Percentiles rank a stretch among this genome's conserved stretches.
Evolutionary conservation across 345 rosid genomes (phyloP).

Genomic region (Salix caprea): DNA sequence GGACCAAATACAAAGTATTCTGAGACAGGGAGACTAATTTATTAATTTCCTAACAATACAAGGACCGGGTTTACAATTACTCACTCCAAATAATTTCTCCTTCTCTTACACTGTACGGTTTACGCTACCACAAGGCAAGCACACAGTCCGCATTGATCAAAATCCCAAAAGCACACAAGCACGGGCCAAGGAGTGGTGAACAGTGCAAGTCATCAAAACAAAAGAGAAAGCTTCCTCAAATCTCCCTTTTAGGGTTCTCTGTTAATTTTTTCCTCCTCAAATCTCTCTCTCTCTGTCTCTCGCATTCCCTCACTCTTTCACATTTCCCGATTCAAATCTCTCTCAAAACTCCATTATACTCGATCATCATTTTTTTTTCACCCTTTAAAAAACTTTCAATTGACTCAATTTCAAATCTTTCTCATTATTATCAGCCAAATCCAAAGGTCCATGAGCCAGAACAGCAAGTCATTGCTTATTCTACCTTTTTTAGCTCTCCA

Average conservation of each 20-base stretch:
- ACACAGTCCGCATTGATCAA: not conserved
- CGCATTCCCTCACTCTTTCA: not conserved
- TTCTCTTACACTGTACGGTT: not conserved
- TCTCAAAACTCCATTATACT: not conserved
- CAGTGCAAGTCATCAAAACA: slow-evolving; percentile 2
- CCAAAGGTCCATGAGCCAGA: slow-evolving; percentile 2
- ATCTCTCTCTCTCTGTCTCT: not conserved
- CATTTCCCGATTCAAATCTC: slow-evolving; percentile 4
- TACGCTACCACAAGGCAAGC: not conserved
- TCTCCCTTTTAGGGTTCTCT: slow-evolving; percentile 2
- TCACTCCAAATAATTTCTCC: not conserved
- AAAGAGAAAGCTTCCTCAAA: not conserved
- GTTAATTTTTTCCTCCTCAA: not conserved
- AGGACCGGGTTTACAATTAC: not conserved
- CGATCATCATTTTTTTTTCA: not conserved
- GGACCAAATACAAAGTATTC: not conserved
- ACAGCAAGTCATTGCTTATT: not conserved
- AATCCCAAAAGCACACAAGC: not conserved
- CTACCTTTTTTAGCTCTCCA: not conserved
- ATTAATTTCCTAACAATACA: not conserved
- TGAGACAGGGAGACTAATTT: not conserved
- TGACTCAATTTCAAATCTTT: slow-evolving; percentile 8
- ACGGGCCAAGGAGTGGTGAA: not conserved
- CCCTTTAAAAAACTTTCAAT: not conserved
- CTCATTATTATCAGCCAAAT: slow-evolving; percentile 3